Evolutionary conservation across 306 rosid species (phyloP), one percentile per base, ranked within the genome.

Genomic region (Vachellia collinsii): DNA sequence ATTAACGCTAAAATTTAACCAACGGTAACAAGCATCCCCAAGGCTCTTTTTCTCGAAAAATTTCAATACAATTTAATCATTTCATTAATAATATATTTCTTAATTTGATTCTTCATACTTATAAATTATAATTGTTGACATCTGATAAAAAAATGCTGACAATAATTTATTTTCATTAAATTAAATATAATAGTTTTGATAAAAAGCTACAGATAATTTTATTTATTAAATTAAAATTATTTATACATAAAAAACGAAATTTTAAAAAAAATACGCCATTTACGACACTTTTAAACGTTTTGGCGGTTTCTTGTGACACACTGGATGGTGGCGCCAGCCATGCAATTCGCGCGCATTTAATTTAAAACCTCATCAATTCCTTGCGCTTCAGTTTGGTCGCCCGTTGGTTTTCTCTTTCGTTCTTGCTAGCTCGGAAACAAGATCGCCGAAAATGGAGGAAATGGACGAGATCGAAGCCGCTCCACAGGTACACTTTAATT

Each of bases 401-500:
- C 34, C 43, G 71, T 42, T 63, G 22, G 19, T 41, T 42, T 25
- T 44, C 56, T 14, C 56, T 29, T 25, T 66, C 42, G 38, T 23
- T 44, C 74, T 70, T 7, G n/a, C 38, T 14, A 48, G 43, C 70
- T 39, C 67, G 68, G 76, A 77, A 72, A 13, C 78, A 34, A 73
- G 72, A 77, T 80, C 72, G 44, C 86, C 38, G 71, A 74, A 67
- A 80, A 94, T 92, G 99, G 97, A 92, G 87, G 97, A 90, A 79
- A 87, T 89, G 87, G 97, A 90, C 75, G 99, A 91, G 85, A 85
- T 88, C 66, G 97, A 94, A 79, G 89, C 93, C 12, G 89, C 78
- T 72, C 90, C 99, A 85, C 93, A 93, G 97, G 98, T 92, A 50
- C 76, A 34, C 61, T 73, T 66, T 29, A 29, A 29, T 29, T 58